phyloP scores from a whole-genome alignment of 371 early-diverging fungal species.

The Actinomucor elegans region DNA sequence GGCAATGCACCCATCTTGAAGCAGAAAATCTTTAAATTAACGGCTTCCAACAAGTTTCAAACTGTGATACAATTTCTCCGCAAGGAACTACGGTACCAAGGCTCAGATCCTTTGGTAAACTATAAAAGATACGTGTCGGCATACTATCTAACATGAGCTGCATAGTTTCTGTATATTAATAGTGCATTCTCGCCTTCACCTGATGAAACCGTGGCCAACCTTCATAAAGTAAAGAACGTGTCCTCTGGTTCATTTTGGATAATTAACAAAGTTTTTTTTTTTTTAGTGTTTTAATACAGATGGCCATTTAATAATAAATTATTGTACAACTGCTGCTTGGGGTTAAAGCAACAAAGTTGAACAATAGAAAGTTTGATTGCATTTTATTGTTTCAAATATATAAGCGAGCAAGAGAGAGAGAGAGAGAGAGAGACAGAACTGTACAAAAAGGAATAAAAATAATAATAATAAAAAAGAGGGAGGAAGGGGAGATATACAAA shows the following conservation, averaged over 20 bases:
- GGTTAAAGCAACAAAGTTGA: slow-evolving; percentile 51
- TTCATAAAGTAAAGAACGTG: slow-evolving; percentile 63
- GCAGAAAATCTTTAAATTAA: slow-evolving; percentile 81
- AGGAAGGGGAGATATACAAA: background rate
- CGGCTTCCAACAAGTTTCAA: slow-evolving; percentile 79
- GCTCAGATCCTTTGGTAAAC: slow-evolving; percentile 75
- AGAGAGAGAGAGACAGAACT: no score
- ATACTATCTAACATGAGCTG: no score
- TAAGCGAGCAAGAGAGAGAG: no score
- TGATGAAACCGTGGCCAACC: slow-evolving; percentile 82
- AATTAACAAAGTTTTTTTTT: slow-evolving; percentile 1
- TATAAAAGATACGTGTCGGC: background rate
- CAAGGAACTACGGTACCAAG: slow-evolving; percentile 77
- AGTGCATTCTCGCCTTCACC: slow-evolving; percentile 94
- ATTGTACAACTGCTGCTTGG: slow-evolving; percentile 90
- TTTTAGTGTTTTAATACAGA: slow-evolving; percentile 78
- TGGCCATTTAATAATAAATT: slow-evolving; percentile 83
- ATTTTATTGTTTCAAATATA: background rate
- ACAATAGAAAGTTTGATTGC: background rate
- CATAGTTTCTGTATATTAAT: slow-evolving; percentile 87
- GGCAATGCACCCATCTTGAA: slow-evolving; percentile 94
- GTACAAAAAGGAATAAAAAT: background rate
- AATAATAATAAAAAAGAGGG: background rate
- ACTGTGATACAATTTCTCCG: slow-evolving; percentile 83
- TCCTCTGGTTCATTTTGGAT: no score